Evolutionary conservation across 139 green algal genomes (phyloP).

Genomic region (Micractinium conductrix): DNA sequence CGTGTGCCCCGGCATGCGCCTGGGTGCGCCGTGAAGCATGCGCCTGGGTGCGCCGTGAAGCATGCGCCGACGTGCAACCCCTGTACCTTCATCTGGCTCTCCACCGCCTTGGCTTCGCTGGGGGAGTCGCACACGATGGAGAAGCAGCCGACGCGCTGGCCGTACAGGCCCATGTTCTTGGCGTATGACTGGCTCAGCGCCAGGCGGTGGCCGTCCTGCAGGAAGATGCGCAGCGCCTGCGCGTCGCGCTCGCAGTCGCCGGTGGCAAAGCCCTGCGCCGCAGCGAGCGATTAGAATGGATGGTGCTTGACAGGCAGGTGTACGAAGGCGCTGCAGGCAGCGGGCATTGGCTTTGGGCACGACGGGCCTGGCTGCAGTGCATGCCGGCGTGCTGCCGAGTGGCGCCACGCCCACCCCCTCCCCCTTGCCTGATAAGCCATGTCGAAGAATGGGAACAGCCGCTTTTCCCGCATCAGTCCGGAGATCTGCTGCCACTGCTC

Average conservation of each 20-base stretch:
- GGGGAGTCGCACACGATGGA: slow-evolving; percentile 24
- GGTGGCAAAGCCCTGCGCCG: slow-evolving; percentile 85
- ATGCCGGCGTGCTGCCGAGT: no score
- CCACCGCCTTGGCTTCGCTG: slow-evolving; percentile 12
- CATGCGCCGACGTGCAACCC: no score
- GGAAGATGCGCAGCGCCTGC: slow-evolving; percentile 79
- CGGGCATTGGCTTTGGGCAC: no score
- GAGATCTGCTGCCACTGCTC: slow-evolving; percentile 57
- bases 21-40: no score
- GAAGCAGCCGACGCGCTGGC: slow-evolving; percentile 66
- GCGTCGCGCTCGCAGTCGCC: slow-evolving; percentile 87
- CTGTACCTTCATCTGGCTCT: slow-evolving; percentile 44
- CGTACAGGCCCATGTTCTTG: slow-evolving; percentile 94
- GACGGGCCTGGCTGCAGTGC: no score
- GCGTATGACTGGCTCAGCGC: slow-evolving; percentile 71
- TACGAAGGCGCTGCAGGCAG: no score
- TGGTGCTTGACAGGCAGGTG: no score
- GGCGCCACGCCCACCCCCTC: no score
- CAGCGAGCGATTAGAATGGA: no score
- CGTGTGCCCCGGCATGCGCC: no score
- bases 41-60: no score
- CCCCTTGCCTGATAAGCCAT: slow-evolving; percentile 66
- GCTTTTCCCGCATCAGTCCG: slow-evolving; percentile 66
- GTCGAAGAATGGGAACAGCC: slow-evolving; percentile 93
- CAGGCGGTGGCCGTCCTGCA: slow-evolving; percentile 75